phyloP scores from a whole-genome alignment of 768 basidiomycete species.

The Amanita pallidorosea region DNA sequence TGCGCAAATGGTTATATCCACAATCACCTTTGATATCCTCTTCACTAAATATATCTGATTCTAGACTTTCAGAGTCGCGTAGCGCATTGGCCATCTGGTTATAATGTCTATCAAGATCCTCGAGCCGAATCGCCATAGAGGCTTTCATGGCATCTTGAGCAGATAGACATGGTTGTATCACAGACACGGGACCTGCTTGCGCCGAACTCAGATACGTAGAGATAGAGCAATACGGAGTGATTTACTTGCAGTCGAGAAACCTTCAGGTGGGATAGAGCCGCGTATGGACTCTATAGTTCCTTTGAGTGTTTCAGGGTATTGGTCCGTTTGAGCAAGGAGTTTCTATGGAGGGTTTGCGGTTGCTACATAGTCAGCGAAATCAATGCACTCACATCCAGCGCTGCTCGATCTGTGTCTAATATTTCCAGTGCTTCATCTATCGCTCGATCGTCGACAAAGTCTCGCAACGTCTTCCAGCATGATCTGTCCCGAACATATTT shows the following conservation, averaged over 20 bases:
- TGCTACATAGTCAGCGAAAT: neutral
- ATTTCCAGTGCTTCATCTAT: constrained; percentile 69
- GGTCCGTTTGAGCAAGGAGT: constrained; percentile 48
- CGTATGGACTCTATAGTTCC: constrained; percentile 47
- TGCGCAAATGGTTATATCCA: neutral
- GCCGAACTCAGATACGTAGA: constrained; percentile 1
- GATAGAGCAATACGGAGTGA: neutral
- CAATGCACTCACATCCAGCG: constrained; percentile 49
- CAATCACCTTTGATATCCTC: constrained; percentile 55
- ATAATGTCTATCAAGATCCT: constrained; percentile 65
- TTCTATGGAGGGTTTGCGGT: constrained; percentile 27
- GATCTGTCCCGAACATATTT: constrained; percentile 33
- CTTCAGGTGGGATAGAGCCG: constrained; percentile 30
- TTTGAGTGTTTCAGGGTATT: constrained; percentile 55
- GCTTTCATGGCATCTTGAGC: constrained; percentile 47
- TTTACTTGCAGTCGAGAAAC: constrained; percentile 6
- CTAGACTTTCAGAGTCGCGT: constrained; percentile 57
- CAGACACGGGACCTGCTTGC: constrained; percentile 12
- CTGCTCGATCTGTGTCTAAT: constrained; percentile 58
- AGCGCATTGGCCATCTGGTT: constrained; percentile 66
- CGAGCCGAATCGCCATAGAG: constrained; percentile 65
- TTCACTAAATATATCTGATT: constrained; percentile 33
- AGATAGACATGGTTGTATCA: constrained; percentile 36
- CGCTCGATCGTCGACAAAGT: constrained; percentile 77
- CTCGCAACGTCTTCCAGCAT: constrained; percentile 73